Evolutionary conservation across 1,284 basidiomycete species (phyloP).

Genomic region (Vanrija pseudolonga): DNA sequence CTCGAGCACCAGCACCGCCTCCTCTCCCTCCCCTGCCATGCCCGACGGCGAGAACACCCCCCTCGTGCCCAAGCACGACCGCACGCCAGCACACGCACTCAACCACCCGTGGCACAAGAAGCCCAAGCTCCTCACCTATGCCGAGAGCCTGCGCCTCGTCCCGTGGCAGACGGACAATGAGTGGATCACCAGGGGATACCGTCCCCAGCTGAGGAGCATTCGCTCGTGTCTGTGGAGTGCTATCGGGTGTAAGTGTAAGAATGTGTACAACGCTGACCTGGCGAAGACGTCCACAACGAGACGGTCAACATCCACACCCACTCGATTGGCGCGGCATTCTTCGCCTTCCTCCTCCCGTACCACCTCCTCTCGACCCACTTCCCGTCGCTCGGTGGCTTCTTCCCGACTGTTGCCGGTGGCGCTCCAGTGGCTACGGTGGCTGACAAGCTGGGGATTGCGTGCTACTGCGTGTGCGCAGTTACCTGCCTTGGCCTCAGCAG

Average conservation of each 20-base stretch:
- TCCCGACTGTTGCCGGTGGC: constrained; percentile 9
- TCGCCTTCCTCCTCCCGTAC: constrained; percentile 57
- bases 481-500: constrained; percentile 72
- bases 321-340: constrained; percentile 68
- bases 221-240: constrained; percentile 64
- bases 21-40: too few species aligned
- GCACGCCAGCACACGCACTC: too few species aligned
- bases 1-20: too few species aligned
- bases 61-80: too few species aligned
- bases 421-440: constrained; percentile 50
- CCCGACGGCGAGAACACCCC: too few species aligned
- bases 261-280: neutral
- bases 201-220: constrained; percentile 66
- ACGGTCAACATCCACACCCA: constrained; percentile 90
- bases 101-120: neutral
- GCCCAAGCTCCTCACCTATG: constrained; percentile 25
- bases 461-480: constrained; percentile 70
- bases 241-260: constrained; percentile 61
- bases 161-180: constrained; percentile 62
- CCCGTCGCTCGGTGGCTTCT: constrained; percentile 24
- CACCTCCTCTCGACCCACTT: constrained; percentile 55
- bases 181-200: constrained; percentile 67
- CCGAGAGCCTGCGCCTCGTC: constrained; percentile 31
- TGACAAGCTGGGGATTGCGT: constrained; percentile 62
- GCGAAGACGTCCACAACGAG: constrained; percentile 74